Evolutionary conservation across 2,329 filamentous ascomycete species (phyloP), one percentile per base, ranked within the genome.

Genomic region (Gnomoniopsis smithogilvyi): DNA sequence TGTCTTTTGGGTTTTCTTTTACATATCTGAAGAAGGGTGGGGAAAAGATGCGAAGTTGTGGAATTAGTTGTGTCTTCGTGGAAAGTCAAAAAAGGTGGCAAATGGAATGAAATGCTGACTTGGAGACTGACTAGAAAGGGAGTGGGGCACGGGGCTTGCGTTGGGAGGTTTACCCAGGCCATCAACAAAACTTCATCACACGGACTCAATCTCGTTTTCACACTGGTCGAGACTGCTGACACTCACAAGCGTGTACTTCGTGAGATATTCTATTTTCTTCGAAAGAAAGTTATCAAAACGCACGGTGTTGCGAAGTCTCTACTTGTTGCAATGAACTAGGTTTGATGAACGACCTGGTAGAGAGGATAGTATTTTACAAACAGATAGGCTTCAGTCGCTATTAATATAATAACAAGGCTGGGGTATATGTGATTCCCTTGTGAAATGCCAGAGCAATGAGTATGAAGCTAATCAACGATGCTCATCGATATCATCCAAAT

Each of bases 401-500:
- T 30, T 22, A n/a, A 52, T 52, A n/a, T 8, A 24, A 17, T 22
- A 26, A 22, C 14, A 34, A 17, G n/a, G 47, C 43, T 21, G 30
- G 38, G 11, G 11, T 6, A 24, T 17, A 10, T 36, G 22, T 6
- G 6, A 6, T 17, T 21, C 4, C 6, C 6, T 4, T 14, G 7
- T 38, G 26, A 36, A 12, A 38, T 21, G 19, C 17, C 33, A 56
- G 17, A 22, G 2, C 6, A 19, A 11, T 6, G 19, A 45, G 19
- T 10, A 11, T 19, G 19, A 22, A 17, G n/a, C 11, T 6, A 3
- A 19, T 11, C 43, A 19, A 19, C 45, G 21, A 19, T 24, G 45
- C 21, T 47, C 36, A 38, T 41, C 47, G 33, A 56, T 33, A 51
- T 57, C 48, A 30, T 60, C 62, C 24, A 64, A 38, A 19, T 64